These are phyloP conservation scores for Wickerhamiella occidentalis DNA, from an alignment of 805 yeast species.

Conservation along the genomic window DNA sequence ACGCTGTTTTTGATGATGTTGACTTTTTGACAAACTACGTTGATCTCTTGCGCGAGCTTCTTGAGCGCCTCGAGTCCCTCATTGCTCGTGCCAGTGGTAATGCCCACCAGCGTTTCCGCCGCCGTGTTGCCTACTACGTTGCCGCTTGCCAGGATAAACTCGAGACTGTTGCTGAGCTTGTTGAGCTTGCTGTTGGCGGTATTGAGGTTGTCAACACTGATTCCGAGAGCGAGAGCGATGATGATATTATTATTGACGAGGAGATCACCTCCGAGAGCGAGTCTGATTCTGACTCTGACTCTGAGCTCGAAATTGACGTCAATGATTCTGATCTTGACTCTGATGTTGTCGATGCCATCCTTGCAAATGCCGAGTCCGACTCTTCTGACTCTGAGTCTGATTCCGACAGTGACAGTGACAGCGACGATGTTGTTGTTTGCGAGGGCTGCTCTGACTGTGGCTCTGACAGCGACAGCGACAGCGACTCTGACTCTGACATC, in stretches of 20 bases:
- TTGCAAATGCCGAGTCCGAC: conserved; percentile 18
- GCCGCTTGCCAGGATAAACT: conserved; percentile 20
- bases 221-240: conserved; percentile 11
- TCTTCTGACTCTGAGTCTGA: conserved; percentile 16
- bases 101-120: conserved; percentile 21
- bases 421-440: conserved; percentile 18
- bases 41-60: conserved; percentile 21
- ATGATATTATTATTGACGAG: conserved; percentile 2
- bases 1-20: conserved; percentile 20
- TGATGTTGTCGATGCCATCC: conserved; percentile 17
- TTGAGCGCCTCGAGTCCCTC: conserved; percentile 20
- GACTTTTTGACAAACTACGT: conserved; percentile 19
- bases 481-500: conserved; percentile 14
- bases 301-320: conserved; percentile 16
- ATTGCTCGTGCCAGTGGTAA: conserved; percentile 19
- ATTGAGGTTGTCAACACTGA: conserved; percentile 15
- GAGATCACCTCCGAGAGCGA: conserved; percentile 9
- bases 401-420: conserved; percentile 14
- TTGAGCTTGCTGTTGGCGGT: conserved; percentile 18
- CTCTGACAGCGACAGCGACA: too few species aligned
- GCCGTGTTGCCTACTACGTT: conserved; percentile 23
- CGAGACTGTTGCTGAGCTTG: conserved; percentile 20
- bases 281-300: conserved; percentile 11
- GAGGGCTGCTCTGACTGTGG: conserved; percentile 10
- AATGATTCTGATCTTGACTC: conserved; percentile 17